These are phyloP conservation scores for Plasmodium fragile DNA, from an alignment of 169 alveolate genomes.

Conservation along the genomic window DNA sequence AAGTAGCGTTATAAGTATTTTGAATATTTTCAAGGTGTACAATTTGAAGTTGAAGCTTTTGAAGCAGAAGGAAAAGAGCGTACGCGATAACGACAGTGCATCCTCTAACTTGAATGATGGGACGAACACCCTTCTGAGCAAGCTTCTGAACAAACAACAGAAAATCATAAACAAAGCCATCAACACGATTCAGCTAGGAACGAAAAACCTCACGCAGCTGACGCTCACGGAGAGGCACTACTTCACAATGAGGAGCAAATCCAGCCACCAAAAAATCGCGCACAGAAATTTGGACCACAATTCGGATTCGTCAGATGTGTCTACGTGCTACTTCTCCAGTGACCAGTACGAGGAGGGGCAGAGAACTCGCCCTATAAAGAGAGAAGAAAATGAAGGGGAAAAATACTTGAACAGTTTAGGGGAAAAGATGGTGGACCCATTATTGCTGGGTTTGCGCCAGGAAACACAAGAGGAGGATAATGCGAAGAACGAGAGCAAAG, in stretches of 20 bases:
- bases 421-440: neutral
- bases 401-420: neutral
- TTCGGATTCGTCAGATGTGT: slow-evolving; percentile 69
- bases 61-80: slow-evolving; percentile 61
- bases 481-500: neutral
- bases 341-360: slow-evolving; percentile 5
- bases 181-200: slow-evolving; percentile 66
- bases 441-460: neutral
- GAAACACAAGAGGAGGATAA: neutral
- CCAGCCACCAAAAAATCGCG: slow-evolving; percentile 21
- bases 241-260: slow-evolving; percentile 38
- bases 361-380: neutral
- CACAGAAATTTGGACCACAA: slow-evolving; percentile 43
- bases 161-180: slow-evolving; percentile 73
- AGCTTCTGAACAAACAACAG: slow-evolving; percentile 32
- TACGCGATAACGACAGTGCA: neutral
- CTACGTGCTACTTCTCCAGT: slow-evolving; percentile 74
- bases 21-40: slow-evolving; percentile 64
- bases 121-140: neutral
- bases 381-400: neutral
- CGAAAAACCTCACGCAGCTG: slow-evolving; percentile 55
- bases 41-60: slow-evolving; percentile 65
- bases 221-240: slow-evolving; percentile 75
- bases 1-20: slow-evolving; percentile 52
- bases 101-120: neutral